Base-by-base conservation (phyloP, 106 monocot genomes). In the Xerophyta viscosa region DNA sequence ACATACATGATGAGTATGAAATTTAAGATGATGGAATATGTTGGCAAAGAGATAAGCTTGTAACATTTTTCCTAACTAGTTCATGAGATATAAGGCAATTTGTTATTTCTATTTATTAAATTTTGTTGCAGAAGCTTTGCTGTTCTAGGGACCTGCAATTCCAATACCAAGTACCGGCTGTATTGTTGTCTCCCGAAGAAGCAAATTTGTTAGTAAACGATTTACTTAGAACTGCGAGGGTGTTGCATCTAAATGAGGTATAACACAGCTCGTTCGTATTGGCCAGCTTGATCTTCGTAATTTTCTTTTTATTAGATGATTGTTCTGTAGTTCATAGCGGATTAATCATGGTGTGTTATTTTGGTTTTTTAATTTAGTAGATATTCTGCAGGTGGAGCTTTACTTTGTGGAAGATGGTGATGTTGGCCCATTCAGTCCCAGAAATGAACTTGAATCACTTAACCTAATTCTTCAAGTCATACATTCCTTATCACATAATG, bases 401-500 rank as follows among this genome's bases (percentile, higher is more conserved):
- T 96, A 96, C 75, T 89, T 96, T 66, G 47, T 73, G 24, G 78
- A 70, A 52, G 89, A 79, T 54, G 79, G 63, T 60, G 71, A 79
- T 63, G 45, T 48, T 60, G 85, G 89, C 20, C 81, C 82, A 1
- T 85, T 86, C 46, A 79, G 72, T 66, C 67, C 70, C 10, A 79
- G 82, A 68, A 89, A 89, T 51, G 89, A 98, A 71, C 73, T 98
- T n/a, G 77, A 79, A 51, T 82, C 85, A 37, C 85, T 89, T 27
- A 79, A 86, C 58, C 66, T 54, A 19, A 18, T 88, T 18, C 76
- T 89, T 23, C 42, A 22, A 50, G 45, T 60, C 0, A 52, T 85
- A 54, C 65, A 68, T 8, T 60, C 54, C 25, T 51, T 61, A 33
- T 27, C 64, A 8, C 39, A 43, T 20, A 5, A 26, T 57, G 61